Evolutionary conservation across 192 early-diverging fungal species (phyloP).

Genomic region (Martensiomyces pterosporus): DNA sequence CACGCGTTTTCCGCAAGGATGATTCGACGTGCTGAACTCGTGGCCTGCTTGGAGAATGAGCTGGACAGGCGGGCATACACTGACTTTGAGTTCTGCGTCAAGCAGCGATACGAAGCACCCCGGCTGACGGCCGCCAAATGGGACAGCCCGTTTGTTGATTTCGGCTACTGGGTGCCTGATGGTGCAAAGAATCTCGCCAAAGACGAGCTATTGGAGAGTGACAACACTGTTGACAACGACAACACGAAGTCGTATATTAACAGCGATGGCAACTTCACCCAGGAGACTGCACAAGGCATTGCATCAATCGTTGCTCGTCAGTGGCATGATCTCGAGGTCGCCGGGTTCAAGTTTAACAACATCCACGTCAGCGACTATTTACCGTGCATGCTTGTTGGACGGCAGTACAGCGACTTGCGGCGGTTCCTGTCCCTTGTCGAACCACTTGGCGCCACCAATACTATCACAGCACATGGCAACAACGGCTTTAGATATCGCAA

Average conservation of each 20-base stretch:
- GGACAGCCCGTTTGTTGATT: slow-evolving; percentile 27
- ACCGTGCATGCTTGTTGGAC: slow-evolving; percentile 34
- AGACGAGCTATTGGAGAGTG: neutral
- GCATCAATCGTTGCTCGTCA: slow-evolving; percentile 18
- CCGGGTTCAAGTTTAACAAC: slow-evolving; percentile 43
- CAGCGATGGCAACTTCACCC: slow-evolving; percentile 7
- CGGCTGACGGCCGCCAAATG: too few relatives aligned
- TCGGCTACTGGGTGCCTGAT: slow-evolving; percentile 26
- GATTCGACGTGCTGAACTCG: slow-evolving; percentile 7
- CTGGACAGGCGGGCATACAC: slow-evolving; percentile 11
- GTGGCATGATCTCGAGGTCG: slow-evolving; percentile 33
- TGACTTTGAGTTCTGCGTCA: slow-evolving; percentile 15
- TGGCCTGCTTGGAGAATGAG: slow-evolving; percentile 21
- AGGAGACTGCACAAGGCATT: slow-evolving; percentile 9
- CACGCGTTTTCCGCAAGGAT: slow-evolving; percentile 1
- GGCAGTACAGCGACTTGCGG: slow-evolving; percentile 29
- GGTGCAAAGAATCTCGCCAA: neutral
- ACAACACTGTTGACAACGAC: neutral
- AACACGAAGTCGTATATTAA: slow-evolving; percentile 1
- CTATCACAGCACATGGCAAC: neutral
- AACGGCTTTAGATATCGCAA: slow-evolving; percentile 28
- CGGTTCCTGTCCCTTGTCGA: slow-evolving; percentile 34
- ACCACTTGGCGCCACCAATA: slow-evolving; percentile 1
- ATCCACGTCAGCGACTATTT: slow-evolving; percentile 39
- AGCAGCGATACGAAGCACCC: slow-evolving; percentile 2